Percentiles rank a stretch among this genome's conserved stretches.
Evolutionary conservation across 73 alveolate genomes (phyloP).

Genomic region (Symbiodinium natans): DNA sequence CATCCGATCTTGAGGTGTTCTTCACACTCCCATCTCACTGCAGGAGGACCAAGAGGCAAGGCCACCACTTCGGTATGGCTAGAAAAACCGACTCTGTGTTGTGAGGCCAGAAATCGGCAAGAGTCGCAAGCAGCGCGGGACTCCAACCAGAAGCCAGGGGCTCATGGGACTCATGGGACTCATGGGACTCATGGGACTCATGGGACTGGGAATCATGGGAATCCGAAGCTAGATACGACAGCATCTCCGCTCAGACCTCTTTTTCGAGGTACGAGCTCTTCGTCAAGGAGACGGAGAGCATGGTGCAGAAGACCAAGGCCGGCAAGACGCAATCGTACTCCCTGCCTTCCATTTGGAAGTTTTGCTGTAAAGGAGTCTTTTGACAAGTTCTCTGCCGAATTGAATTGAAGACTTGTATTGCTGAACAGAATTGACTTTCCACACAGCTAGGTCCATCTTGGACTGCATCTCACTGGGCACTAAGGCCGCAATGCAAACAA

Average conservation of each 20-base stretch:
- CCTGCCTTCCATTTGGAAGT: background rate
- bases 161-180: background rate
- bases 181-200: background rate
- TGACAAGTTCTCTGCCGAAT: no score
- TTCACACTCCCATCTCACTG: constrained; percentile 97
- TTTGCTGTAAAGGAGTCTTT: no score
- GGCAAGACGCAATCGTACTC: background rate
- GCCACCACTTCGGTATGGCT: background rate
- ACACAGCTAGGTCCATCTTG: no score
- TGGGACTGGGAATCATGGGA: no score
- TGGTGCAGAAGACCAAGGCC: constrained; percentile 93
- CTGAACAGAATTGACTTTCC: no score
- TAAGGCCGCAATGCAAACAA: constrained; percentile 89
- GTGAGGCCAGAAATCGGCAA: constrained; percentile 64
- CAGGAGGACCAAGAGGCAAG: constrained; percentile 98
- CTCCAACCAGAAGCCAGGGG: constrained; percentile 40
- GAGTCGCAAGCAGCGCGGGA: constrained; percentile 88
- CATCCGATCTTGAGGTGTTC: constrained; percentile 77
- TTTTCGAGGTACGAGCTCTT: constrained; percentile 66
- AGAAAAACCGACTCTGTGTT: background rate
- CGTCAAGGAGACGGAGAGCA: constrained; percentile 95
- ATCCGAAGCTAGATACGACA: no score
- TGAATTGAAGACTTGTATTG: no score
- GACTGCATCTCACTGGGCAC: no score
- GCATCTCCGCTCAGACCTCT: no score